Conservation (phyloP, 1,139 yeast species). For the Pichia kudriavzevii region DNA sequence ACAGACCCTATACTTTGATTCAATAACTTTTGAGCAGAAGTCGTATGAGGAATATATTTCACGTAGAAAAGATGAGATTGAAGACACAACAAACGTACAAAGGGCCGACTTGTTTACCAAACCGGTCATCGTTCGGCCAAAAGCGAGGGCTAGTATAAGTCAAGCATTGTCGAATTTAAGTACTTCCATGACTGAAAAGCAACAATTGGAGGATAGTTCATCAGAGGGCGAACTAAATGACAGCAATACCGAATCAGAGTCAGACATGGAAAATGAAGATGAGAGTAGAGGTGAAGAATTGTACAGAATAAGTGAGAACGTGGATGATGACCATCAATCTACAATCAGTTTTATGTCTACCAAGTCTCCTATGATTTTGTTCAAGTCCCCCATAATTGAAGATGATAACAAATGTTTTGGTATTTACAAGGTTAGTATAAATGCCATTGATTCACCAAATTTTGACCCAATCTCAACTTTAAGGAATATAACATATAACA, state of each 20-base stretch:
- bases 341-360: constrained; percentile 51
- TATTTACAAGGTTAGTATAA: constrained; percentile 60
- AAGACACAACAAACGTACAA: no score
- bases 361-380: constrained; percentile 54
- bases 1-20: constrained; percentile 51
- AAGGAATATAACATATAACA: constrained; percentile 7
- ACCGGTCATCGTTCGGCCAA: constrained; percentile 8
- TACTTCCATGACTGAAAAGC: constrained; percentile 41
- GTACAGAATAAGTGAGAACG: constrained; percentile 17
- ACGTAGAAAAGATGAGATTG: constrained; percentile 16
- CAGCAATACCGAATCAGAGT: constrained; percentile 39
- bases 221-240: constrained; percentile 46
- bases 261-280: constrained; percentile 26
- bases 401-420: constrained; percentile 45
- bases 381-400: constrained; percentile 38
- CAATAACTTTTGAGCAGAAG: constrained; percentile 33
- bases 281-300: neutral
- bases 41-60: constrained; percentile 17
- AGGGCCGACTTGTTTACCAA: constrained; percentile 12
- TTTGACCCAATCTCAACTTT: constrained; percentile 35
- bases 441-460: constrained; percentile 24
- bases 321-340: constrained; percentile 32
- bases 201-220: neutral
- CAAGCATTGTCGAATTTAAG: constrained; percentile 5
- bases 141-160: constrained; percentile 3